A percentile compares a stretch with the other conserved stretches of the same genome.
These are phyloP conservation scores for Capronia americana DNA, from an alignment of 2,329 filamentous ascomycete genomes.

Conservation along the genomic window DNA sequence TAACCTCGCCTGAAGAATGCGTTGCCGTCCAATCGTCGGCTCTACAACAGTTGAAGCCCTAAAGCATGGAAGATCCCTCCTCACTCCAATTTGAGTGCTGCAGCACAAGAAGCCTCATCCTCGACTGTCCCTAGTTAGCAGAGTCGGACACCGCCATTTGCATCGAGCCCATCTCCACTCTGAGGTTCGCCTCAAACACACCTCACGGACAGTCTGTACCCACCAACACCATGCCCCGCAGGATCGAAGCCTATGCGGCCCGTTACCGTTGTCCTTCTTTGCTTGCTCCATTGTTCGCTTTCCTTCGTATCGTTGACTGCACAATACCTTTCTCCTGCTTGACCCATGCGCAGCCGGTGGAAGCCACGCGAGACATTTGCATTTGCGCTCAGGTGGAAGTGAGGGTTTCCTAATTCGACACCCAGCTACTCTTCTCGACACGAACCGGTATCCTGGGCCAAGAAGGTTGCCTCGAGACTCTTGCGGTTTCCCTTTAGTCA, in stretches of 20 bases:
- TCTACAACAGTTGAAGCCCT: background rate
- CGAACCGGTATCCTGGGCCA: background rate
- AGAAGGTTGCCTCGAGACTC: slow-evolving; percentile 16
- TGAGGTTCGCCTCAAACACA: slow-evolving; percentile 31
- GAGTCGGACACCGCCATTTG: slow-evolving; percentile 29
- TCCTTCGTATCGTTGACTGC: slow-evolving; percentile 25
- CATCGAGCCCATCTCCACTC: slow-evolving; percentile 20
- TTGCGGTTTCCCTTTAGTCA: slow-evolving; percentile 19
- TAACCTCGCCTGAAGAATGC: background rate
- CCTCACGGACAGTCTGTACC: slow-evolving; percentile 7
- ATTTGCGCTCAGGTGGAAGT: background rate
- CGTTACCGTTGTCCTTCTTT: slow-evolving; percentile 22
- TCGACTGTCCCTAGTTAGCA: background rate
- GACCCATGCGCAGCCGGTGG: slow-evolving; percentile 9
- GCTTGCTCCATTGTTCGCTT: slow-evolving; percentile 22
- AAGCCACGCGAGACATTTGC: background rate
- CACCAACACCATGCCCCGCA: slow-evolving; percentile 24
- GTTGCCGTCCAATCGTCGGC: slow-evolving; percentile 5
- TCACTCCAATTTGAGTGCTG: background rate
- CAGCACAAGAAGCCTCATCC: slow-evolving; percentile 18
- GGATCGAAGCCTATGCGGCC: slow-evolving; percentile 23
- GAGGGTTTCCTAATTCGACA: background rate
- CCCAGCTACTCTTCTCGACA: background rate
- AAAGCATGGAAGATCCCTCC: slow-evolving; percentile 4
- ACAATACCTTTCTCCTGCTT: slow-evolving; percentile 1